Evolutionary conservation across 495 filamentous ascomycete genomes (phyloP).

Genomic region (Aspergillus diversus): DNA sequence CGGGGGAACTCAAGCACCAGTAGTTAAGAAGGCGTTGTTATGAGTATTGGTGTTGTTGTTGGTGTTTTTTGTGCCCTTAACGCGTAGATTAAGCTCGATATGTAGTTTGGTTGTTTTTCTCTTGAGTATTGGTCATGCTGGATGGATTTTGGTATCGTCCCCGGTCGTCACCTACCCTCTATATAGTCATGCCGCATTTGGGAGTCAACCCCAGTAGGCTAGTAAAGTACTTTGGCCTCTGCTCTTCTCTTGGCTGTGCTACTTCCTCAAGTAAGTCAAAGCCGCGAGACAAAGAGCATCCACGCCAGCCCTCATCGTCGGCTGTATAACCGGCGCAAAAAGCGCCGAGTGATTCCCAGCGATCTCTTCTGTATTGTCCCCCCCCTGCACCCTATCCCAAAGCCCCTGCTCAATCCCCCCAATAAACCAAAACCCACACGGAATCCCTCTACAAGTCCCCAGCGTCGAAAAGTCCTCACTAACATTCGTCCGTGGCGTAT

Average conservation of each 20-base stretch:
- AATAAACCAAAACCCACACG: constrained; percentile 51
- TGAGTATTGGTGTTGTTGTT: too few species aligned
- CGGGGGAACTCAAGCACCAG: too few species aligned
- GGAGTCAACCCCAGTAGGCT: too few species aligned
- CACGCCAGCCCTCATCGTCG: constrained; percentile 59
- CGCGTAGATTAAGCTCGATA: too few species aligned
- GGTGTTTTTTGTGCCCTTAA: too few species aligned
- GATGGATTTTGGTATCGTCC: too few species aligned
- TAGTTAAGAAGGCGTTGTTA: too few species aligned
- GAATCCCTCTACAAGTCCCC: constrained; percentile 39
- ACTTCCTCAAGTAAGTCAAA: constrained; percentile 48
- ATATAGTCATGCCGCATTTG: too few species aligned
- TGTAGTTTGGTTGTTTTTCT: too few species aligned
- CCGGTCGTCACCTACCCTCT: too few species aligned
- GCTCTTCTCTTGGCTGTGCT: neutral
- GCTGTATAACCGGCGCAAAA: constrained; percentile 66
- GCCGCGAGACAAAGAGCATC: constrained; percentile 61
- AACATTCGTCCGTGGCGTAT: constrained; percentile 41
- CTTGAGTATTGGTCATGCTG: too few species aligned
- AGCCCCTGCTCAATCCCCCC: constrained; percentile 46
- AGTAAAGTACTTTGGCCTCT: too few species aligned
- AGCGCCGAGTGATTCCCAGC: constrained; percentile 60
- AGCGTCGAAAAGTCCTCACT: constrained; percentile 53
- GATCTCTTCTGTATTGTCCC: constrained; percentile 34
- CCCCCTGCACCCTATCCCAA: constrained; percentile 45